Evolutionary conservation across 805 yeast species (phyloP).

Genomic region (Myxozyma geophila): DNA sequence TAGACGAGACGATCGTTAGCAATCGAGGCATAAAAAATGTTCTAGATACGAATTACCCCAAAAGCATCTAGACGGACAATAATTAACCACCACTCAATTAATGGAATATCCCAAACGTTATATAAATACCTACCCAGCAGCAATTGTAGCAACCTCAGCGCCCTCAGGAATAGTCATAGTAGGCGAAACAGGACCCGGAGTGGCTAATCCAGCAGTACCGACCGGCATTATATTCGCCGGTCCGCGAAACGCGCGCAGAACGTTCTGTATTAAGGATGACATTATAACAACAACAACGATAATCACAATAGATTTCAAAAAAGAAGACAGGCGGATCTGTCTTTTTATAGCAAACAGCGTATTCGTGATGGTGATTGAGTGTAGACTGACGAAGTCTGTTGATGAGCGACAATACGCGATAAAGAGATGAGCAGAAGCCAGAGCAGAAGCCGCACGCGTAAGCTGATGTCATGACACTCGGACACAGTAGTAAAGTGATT

Average conservation of each 20-base stretch:
- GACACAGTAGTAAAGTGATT: neutral
- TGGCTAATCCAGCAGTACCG: constrained; percentile 19
- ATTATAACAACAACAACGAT: neutral
- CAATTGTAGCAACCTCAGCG: constrained; percentile 61
- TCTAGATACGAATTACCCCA: constrained; percentile 41
- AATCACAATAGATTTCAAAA: neutral
- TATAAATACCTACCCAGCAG: constrained; percentile 44
- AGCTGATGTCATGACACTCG: neutral
- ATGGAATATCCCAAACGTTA: neutral
- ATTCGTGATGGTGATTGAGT: neutral
- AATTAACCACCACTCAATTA: neutral
- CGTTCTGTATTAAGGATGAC: constrained; percentile 10
- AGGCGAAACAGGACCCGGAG: constrained; percentile 37
- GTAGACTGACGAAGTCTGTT: too few relatives aligned
- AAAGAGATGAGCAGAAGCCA: neutral
- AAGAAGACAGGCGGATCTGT: neutral
- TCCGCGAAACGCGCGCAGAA: constrained; percentile 9
- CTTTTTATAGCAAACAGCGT: neutral
- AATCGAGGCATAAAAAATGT: neutral
- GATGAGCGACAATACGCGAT: neutral
- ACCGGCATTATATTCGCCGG: constrained; percentile 6
- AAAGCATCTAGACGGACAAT: constrained; percentile 51
- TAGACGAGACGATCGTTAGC: neutral
- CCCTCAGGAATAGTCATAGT: constrained; percentile 49
- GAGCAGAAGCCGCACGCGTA: neutral